Base-by-base conservation (phyloP, 441 rosid species). In the Biscutella laevigata region DNA sequence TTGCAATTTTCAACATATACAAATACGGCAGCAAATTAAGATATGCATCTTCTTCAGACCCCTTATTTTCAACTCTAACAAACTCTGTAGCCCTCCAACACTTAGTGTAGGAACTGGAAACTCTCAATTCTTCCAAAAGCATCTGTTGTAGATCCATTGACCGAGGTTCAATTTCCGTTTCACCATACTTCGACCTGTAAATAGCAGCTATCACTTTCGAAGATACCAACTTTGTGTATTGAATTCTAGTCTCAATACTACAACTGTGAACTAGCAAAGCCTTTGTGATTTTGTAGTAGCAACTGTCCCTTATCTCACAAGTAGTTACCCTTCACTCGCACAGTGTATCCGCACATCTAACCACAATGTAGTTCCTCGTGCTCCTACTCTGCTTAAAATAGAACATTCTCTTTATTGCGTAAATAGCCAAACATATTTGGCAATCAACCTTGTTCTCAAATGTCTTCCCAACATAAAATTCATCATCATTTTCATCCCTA, bases 151-250 rank as follows among this genome's bases (percentile, higher is more conserved):
- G 4, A 1, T 41, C 28, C 5, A 11, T 6, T 0, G 28, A 2
- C 0, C 2, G 6, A 0, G 16, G 46, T 0, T 9, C 28, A 1
- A 1, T 6, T 0, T 6, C 14, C 0, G 2, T 0, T 0, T 41
- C 14, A 4, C 5, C 24, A 3, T 0, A 21, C 22, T 6, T 41
- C 0, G 28, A 8, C 4, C 6, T 41, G 6, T 5, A 20, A 0
- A 41, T 14, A 1, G 10, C 4, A 1, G 28, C 46, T 0, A 41
- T 21, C 0, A 21, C 28, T 0, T 4, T 1, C 0, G 28, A 21
- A 0, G 28, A 8, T 0, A 10, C 29, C 1, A n/a, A 20, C 4
- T 5, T 3, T 0, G 3, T 5, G 2, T 5, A 21, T 0, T 4
- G 1, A 4, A 4, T 6, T 6, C 12, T 41, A 0, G 10, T 20